These are phyloP conservation scores for Rhizophora mangle DNA, from an alignment of 345 rosid species.

Conservation along the genomic window DNA sequence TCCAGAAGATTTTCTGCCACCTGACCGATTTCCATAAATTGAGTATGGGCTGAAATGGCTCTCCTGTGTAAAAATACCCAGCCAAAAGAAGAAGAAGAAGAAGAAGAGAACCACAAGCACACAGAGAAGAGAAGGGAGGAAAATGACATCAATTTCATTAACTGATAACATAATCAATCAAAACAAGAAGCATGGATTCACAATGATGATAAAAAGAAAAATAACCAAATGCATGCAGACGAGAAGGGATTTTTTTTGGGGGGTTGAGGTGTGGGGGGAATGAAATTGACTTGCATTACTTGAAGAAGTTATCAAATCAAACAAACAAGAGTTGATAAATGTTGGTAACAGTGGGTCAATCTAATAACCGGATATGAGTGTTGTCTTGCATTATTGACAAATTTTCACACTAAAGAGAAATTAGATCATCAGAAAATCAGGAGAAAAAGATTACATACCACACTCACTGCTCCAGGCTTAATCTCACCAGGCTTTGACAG, in stretches of 20 bases:
- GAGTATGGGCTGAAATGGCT: conserved; percentile 37
- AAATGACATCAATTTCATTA: neutral
- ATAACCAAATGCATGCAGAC: too few relatives aligned
- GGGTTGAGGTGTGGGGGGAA: too few relatives aligned
- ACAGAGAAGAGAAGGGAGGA: neutral
- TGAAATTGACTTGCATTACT: too few relatives aligned
- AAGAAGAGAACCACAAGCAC: neutral
- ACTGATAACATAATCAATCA: too few relatives aligned
- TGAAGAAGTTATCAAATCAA: too few relatives aligned
- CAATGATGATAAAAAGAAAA: too few relatives aligned
- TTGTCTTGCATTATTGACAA: too few relatives aligned
- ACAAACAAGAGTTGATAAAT: too few relatives aligned
- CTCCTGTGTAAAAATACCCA: conserved; percentile 43
- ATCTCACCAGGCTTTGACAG: conserved; percentile 79
- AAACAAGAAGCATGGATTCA: too few relatives aligned
- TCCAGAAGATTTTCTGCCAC: conserved; percentile 48
- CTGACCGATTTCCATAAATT: conserved; percentile 36
- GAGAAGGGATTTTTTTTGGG: too few relatives aligned
- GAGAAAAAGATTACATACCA: conserved; percentile 46
- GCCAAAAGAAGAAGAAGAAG: neutral
- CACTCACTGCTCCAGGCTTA: conserved; percentile 67
- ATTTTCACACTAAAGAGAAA: neutral
- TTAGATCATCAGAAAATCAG: neutral
- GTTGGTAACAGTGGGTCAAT: too few relatives aligned
- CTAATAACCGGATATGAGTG: too few relatives aligned